Base-by-base conservation (phyloP, 2,329 filamentous ascomycete genomes). In the Trichoderma harzianum region DNA sequence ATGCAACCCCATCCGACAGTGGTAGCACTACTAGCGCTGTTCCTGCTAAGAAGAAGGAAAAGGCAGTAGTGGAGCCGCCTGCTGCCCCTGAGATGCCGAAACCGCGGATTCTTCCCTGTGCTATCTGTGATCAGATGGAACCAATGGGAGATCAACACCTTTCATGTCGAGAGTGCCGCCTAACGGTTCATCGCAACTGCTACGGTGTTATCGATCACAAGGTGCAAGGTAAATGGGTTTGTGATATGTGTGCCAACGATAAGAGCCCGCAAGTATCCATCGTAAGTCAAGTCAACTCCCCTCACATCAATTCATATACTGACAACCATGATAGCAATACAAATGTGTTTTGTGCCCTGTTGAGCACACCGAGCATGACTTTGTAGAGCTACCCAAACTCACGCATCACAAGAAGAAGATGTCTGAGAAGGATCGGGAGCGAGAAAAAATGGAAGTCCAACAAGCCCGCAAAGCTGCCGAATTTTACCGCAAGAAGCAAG, bases 231-330 rank as follows among this genome's bases (percentile, higher is more conserved):
- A 97, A 97, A 81, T 99, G 96, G 96, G 89, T 92, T 53, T 99
- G 96, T 81, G 96, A 98, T 82, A 97, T 95, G 88, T 99, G 96
- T 81, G 86, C 90, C 47, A 99, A 99, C 78, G 96, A 99, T 79
- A 94, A 94, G 80, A 95, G 92, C 77, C 94, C 95, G 6, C 91
- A 93, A 75, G 91, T 97, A 58, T 98, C 96, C n/a, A 95, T 97
- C 72, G 92, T 93, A 86, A 86, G 90, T 85, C 72, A 32, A 18
- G 12, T 36, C 51, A n/a, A 36, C n/a, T 28, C 21, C 28, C 12
- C 24, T 43, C 10, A 28, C 18, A 28, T 24, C 26, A 18, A 34
- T 32, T 11, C 7, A 16, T 34, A 70, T 34, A 70, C 78, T 79
- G 78, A 74, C 77, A 26, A 47, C 24, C 32, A 36, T 36, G 28